Base-by-base conservation (phyloP, 1,284 basidiomycete genomes). In the Melampsora larici-populina region DNA sequence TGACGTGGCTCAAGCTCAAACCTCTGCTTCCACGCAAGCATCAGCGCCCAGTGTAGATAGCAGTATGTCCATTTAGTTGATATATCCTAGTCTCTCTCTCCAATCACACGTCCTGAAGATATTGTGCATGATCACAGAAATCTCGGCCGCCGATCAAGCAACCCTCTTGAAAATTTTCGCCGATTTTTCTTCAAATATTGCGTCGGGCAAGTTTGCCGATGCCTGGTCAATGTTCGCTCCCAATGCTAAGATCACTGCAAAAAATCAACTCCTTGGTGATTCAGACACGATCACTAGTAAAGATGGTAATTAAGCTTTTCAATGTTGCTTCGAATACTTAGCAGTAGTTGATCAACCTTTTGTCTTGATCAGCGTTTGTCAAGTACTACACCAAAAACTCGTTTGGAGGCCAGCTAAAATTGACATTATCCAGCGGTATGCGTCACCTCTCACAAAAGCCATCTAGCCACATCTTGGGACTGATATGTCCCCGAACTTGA, bases 361-460 rank as follows among this genome's bases (percentile, higher is more conserved):
- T 24, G 2, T n/a, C 55, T 29, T 29, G 6, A n/a, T 58, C 29
- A 58, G 55, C 2, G 9, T 58, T 58, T 29, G 29, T 13, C 8
- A 29, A 58, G 18, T 58, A 24, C 29, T 58, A 24, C 29, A 58
- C n/a, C n/a, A 58, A 58, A 21, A 58, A 58, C 17, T 58, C 55
- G 29, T 58, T n/a, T 58, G 55, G 55, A 58, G 55, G 55, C n/a
- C n/a, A n/a, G n/a, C 15, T 58, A 8, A 58, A 58, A 58, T 58
- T 58, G 29, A 5, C 55, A 9, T 58, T 58, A 58, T 24, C 55
- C 9, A 58, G 13, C n/a, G 17, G 55, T 58, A 58, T 24, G 36
- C 36, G 55, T 58, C 55, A 13, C 11, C 24, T 58, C 5, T 24
- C n/a, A 9, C 29, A 29, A 58, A 15, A 51, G 48, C n/a, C 48